Percentiles rank a stretch among this genome's conserved stretches.
These are phyloP conservation scores for Leucocoprinus leucothites DNA, from an alignment of 768 basidiomycete genomes.

Conservation along the genomic window DNA sequence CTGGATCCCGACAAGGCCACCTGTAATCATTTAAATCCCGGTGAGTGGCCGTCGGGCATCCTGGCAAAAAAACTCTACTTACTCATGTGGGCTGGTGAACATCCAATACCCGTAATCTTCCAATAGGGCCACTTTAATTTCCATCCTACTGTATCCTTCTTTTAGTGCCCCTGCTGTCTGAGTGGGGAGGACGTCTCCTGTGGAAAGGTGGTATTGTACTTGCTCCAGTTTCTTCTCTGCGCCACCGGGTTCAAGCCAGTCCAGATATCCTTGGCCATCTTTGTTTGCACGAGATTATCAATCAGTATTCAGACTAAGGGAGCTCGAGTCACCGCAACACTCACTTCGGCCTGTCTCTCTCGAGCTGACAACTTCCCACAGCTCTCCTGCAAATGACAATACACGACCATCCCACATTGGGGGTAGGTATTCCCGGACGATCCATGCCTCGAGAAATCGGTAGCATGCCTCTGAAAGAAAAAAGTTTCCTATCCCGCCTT, in stretches of 20 bases:
- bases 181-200: not conserved
- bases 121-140: not conserved
- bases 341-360: too few species aligned
- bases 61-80: not conserved
- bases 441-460: too few species aligned
- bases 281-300: too few species aligned
- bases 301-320: too few species aligned
- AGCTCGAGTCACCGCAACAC: too few species aligned
- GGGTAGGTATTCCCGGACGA: too few species aligned
- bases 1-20: not conserved
- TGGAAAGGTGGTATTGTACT: not conserved
- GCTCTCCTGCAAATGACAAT: too few species aligned
- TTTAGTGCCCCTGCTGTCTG: not conserved
- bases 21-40: not conserved
- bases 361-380: too few species aligned
- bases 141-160: not conserved
- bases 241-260: constrained; percentile 5
- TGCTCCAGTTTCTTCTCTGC: constrained; percentile 9
- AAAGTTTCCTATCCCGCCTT: too few species aligned
- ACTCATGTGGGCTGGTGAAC: constrained; percentile 11
- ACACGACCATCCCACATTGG: too few species aligned
- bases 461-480: too few species aligned
- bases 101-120: constrained; percentile 12
- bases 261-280: not conserved
- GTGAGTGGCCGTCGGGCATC: not conserved